Evolutionary conservation across 1,284 basidiomycete genomes (phyloP).

Genomic region (Ganoderma sp.): DNA sequence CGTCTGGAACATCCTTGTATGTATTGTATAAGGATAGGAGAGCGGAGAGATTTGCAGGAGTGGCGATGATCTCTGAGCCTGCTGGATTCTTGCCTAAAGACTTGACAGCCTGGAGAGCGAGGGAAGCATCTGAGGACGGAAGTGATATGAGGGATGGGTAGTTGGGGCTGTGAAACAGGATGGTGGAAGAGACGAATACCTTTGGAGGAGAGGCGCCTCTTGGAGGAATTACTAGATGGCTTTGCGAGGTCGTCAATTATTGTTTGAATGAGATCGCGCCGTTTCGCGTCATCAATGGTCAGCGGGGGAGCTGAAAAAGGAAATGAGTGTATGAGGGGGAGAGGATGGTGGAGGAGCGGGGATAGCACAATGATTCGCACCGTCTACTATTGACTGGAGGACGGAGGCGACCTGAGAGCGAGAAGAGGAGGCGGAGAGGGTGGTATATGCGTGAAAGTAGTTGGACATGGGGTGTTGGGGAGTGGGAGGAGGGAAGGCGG

Average conservation of each 20-base stretch:
- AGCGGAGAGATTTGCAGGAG: conserved; percentile 55
- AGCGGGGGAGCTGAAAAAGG: conserved; percentile 46
- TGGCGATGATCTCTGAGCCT: conserved; percentile 70
- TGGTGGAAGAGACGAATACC: conserved; percentile 45
- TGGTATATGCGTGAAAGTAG: conserved; percentile 49
- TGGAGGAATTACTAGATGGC: conserved; percentile 40
- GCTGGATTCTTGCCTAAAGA: conserved; percentile 73
- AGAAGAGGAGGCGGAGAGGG: conserved; percentile 52
- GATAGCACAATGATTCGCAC: conserved; percentile 38
- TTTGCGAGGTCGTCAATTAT: conserved; percentile 66
- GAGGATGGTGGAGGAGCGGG: conserved; percentile 5
- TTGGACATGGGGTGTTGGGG: conserved; percentile 36
- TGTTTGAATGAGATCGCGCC: conserved; percentile 56
- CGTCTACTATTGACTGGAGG: conserved; percentile 55
- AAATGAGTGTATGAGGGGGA: not conserved
- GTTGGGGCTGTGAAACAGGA: not conserved
- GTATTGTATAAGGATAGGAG: conserved; percentile 56
- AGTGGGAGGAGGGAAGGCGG: not conserved
- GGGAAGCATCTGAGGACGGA: conserved; percentile 55
- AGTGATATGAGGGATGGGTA: conserved; percentile 10
- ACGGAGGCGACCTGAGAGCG: conserved; percentile 52
- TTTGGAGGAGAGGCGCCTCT: conserved; percentile 54
- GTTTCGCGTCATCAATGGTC: conserved; percentile 50
- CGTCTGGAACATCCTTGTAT: conserved; percentile 63
- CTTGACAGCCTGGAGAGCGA: conserved; percentile 76